These are phyloP conservation scores for Fusarium mundagurra DNA, from an alignment of 2,329 filamentous ascomycete genomes.

Conservation along the genomic window DNA sequence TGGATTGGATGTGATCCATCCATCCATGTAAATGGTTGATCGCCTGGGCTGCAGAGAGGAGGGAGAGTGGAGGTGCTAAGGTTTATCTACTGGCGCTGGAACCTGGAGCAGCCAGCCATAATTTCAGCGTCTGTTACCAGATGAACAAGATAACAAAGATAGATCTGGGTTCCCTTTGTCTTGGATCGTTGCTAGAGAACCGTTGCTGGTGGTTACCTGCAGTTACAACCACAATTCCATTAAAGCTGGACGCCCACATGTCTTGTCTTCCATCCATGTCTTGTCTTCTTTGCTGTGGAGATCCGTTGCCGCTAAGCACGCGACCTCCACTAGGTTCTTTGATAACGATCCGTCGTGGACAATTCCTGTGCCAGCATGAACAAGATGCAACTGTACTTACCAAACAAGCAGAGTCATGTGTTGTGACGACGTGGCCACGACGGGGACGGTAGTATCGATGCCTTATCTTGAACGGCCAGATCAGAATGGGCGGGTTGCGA, in stretches of 20 bases:
- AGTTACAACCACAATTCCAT: constrained; percentile 26
- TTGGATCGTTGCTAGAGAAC: constrained; percentile 11
- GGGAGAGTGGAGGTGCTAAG: constrained; percentile 14
- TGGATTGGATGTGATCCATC: neutral
- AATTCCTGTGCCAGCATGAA: neutral
- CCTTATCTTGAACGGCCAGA: neutral
- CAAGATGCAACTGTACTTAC: neutral
- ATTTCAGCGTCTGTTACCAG: neutral
- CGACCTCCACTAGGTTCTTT: constrained; percentile 34
- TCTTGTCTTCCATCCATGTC: no score
- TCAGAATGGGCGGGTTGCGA: neutral
- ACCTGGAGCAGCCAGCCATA: neutral
- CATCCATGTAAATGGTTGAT: constrained; percentile 14
- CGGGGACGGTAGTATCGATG: neutral
- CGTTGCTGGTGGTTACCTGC: constrained; percentile 19
- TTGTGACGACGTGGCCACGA: neutral
- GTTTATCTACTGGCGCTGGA: constrained; percentile 2
- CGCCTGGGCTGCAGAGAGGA: constrained; percentile 1
- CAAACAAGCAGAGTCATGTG: neutral
- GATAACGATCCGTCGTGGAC: constrained; percentile 24
- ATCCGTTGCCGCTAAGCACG: constrained; percentile 36
- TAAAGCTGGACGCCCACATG: constrained; percentile 1
- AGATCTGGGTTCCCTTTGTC: constrained; percentile 8
- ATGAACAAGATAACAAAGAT: neutral
- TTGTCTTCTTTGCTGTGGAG: neutral